Evolutionary conservation across 495 filamentous ascomycete species (phyloP), one percentile per base, ranked within the genome.

Genomic region (Baudoinia panamericana): DNA sequence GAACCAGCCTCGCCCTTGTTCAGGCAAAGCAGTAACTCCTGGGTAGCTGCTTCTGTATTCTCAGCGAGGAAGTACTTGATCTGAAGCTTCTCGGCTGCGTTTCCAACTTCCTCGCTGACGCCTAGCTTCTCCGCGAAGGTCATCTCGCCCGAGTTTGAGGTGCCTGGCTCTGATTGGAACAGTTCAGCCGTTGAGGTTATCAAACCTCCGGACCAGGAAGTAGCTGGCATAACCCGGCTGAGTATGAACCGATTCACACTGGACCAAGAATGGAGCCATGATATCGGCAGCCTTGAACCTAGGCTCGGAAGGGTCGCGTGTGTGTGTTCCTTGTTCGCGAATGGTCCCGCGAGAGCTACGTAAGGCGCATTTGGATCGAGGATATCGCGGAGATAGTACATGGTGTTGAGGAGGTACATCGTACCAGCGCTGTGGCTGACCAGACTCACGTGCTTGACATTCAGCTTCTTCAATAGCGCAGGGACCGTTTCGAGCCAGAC

Each of bases 381-480:
- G 13, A 68, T 12, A 1, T 59, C 45, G 2, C 60, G 61, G 36
- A 61, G 60, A 6, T 56, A 42, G 8, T 51, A 52, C 16, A 66
- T 46, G 4, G 65, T 59, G 39, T 71, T 69, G 12, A 73, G 48
- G 8, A 61, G 36, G 48, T 63, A 71, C 7, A 71, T 53, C 0
- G 67, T 66, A 8, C 68, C 69, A 2, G 63, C 61, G 38, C 59
- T 62, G 42, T 71, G 68, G 22, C 56, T 51, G 7, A 61, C 53
- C 2, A 71, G 39, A 7, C 52, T 55, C 12, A 73, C 59, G 36
- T 64, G 58, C 4, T 51, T 21, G 29, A 69, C 63, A 5, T 30
- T 28, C 3, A 72, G 58, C 36, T 63, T 52, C 0, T 50, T 26
- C 27, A 72, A 46, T 0, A 72, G 47, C n/a, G 32, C 50, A n/a